Percentiles rank a stretch among this genome's conserved stretches.
Evolutionary conservation across 768 basidiomycete genomes (phyloP).

Genomic region (Trichaptum fuscoviolaceum): DNA sequence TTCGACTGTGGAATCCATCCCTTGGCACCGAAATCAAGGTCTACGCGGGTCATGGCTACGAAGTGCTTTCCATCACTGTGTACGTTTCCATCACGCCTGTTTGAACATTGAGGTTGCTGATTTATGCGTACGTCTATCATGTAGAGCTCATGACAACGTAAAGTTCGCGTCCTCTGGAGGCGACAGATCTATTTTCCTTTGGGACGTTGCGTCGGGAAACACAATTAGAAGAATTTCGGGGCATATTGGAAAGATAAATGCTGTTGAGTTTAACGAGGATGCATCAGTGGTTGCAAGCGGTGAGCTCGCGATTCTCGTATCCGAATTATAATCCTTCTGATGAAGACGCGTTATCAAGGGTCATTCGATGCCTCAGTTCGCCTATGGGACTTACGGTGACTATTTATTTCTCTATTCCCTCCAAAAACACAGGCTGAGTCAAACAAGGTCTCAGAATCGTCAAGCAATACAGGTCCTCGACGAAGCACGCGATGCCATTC

Average conservation of each 20-base stretch:
- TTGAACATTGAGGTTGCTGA: background rate
- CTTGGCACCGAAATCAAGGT: constrained; percentile 86
- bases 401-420: constrained; percentile 2
- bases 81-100: constrained; percentile 34
- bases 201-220: constrained; percentile 89
- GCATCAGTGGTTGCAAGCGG: constrained; percentile 86
- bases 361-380: constrained; percentile 90
- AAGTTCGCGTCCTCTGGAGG: constrained; percentile 93
- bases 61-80: constrained; percentile 89
- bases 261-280: constrained; percentile 86
- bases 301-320: constrained; percentile 27
- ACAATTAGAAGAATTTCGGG: constrained; percentile 81
- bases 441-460: constrained; percentile 62
- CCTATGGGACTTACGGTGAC: constrained; percentile 87
- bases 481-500: constrained; percentile 84
- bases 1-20: constrained; percentile 88
- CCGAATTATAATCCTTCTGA: background rate
- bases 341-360: constrained; percentile 39
- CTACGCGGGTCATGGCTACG: constrained; percentile 92
- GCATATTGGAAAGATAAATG: constrained; percentile 87
- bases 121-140: background rate
- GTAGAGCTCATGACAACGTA: constrained; percentile 86
- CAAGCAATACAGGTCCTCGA: constrained; percentile 87
- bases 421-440: background rate
- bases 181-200: constrained; percentile 87